Base-by-base conservation (phyloP, 2,329 filamentous ascomycete species). In the Penicillium aurantiogriseum region DNA sequence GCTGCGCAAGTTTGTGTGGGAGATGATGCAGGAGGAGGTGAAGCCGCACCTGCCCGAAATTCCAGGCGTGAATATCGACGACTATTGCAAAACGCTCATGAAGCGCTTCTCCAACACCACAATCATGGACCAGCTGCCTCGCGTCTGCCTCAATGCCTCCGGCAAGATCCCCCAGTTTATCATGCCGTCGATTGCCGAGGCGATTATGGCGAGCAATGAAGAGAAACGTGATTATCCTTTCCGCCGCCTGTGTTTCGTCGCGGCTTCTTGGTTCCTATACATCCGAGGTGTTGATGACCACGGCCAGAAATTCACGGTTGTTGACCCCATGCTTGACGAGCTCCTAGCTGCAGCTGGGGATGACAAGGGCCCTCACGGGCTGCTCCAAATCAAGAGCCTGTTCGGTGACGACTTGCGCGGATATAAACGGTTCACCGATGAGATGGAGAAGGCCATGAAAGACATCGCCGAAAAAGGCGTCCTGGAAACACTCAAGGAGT, bases 31-130 rank as follows among this genome's bases (percentile, higher is more conserved):
- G 60, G 64, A 80, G 39, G 81, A 83, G 69, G 80, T 82, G 55
- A 82, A 82, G 73, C 81, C 81, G 0, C 72, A 81, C 17, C 71
- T 83, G 36, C 81, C 81, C 23, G 75, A 74, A 8, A 83, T 83
- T 38, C 73, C 75, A 0, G 81, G 79, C 38, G 80, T 83, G 58
- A 69, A 81, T 63, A 78, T 83, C 51, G 80, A 83, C 62, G 62
- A 79, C 63, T 83, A 83, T 71, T 81, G 79, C 74, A 71, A 76
- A 59, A 83, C 80, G 0, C 77, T 83, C 44, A 77, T 83, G 59
- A 79, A 81, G 69, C 81, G 81, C 38, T 83, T 83, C 74, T 78
- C 79, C 66, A 83, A 83, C 78, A 80, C 81, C 0, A 82, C 80
- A 53, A 82, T 83, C 65, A 81, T 78, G 79, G 81, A 83, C 58